Base-by-base conservation (phyloP, 139 green algal species). In the Haematococcus sp. region DNA sequence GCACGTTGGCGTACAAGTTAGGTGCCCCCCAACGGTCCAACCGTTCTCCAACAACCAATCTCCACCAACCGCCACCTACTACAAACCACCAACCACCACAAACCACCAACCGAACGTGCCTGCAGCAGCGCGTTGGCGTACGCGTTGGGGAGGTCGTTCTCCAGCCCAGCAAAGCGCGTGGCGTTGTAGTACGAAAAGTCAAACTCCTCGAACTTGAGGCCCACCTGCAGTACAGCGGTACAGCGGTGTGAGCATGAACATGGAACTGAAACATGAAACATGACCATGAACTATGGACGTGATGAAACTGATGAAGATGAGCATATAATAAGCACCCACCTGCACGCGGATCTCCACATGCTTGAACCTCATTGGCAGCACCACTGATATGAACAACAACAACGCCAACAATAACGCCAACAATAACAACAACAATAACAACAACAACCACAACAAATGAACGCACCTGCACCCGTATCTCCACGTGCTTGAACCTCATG, bases 51-150 rank as follows among this genome's bases (percentile, higher is more conserved):
- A 49, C 40, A n/a, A n/a, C n/a, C n/a, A n/a, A n/a, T n/a, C 40
- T 11, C 40, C 40, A 49, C 40, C 40, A 7, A 49, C 7, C 40
- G 7, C 40, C 40, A 7, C 40, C 40, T 11, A n/a, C n/a, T n/a
- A n/a, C n/a, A n/a, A n/a, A n/a, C 40, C 40, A 7, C 40, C 40
- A 7, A 7, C 40, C 40, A 7, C 40, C 40, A 49, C 40, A 49
- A 7, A 49, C 40, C n/a, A n/a, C n/a, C n/a, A 49, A 7, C 7
- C 40, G 11, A 7, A 28, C 77, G 0, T 19, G 89, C 91, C 88
- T 97, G 93, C 43, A 98, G 76, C 72, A 98, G 75, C 15, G 94
- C 76, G 80, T 98, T 98, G 66, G 86, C 90, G 78, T 98, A 98
- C 77, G 86, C 93, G 83, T 97, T 97, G 64, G 93, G 83, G 27